These are phyloP conservation scores for Geranomyces michiganensis DNA, from an alignment of 192 early-diverging fungal species.

Conservation along the genomic window DNA sequence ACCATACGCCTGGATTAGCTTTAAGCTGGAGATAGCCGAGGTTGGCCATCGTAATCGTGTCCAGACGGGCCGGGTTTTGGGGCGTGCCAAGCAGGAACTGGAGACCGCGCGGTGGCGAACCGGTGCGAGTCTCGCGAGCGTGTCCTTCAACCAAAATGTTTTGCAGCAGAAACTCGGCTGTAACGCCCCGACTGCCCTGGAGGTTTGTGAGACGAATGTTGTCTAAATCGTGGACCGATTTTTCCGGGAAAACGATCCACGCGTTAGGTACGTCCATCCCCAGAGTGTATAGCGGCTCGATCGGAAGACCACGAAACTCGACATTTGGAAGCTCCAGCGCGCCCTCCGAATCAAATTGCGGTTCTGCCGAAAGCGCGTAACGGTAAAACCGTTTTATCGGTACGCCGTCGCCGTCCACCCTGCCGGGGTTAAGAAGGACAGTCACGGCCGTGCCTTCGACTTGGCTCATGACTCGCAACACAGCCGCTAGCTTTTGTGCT, in stretches of 20 bases:
- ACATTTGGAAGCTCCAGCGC: constrained; percentile 51
- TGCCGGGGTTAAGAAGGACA: constrained; percentile 68
- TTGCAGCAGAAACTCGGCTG: constrained; percentile 76
- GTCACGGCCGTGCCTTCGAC: constrained; percentile 68
- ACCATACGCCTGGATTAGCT: constrained; percentile 90
- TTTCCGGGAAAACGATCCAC: constrained; percentile 85
- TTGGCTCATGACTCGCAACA: constrained; percentile 69
- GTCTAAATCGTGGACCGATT: constrained; percentile 88
- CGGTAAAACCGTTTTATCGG: constrained; percentile 90
- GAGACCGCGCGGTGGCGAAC: constrained; percentile 83
- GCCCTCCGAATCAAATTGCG: constrained; percentile 63
- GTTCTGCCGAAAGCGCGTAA: constrained; percentile 70
- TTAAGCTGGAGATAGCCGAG: constrained; percentile 96
- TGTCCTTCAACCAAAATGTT: constrained; percentile 92
- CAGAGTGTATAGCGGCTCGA: constrained; percentile 80
- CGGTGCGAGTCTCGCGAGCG: constrained; percentile 67
- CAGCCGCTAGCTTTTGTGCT: constrained; percentile 76
- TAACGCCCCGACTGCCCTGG: constrained; percentile 52
- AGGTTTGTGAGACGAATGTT: constrained; percentile 76
- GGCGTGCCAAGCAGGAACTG: constrained; percentile 86
- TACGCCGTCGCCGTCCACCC: constrained; percentile 54
- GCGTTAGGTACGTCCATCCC: constrained; percentile 79
- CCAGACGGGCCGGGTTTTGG: constrained; percentile 63
- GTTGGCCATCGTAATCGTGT: constrained; percentile 99
- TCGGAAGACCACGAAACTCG: constrained; percentile 74